Conservation (phyloP, 1,284 basidiomycete genomes). For the Caloboletus inedulis region DNA sequence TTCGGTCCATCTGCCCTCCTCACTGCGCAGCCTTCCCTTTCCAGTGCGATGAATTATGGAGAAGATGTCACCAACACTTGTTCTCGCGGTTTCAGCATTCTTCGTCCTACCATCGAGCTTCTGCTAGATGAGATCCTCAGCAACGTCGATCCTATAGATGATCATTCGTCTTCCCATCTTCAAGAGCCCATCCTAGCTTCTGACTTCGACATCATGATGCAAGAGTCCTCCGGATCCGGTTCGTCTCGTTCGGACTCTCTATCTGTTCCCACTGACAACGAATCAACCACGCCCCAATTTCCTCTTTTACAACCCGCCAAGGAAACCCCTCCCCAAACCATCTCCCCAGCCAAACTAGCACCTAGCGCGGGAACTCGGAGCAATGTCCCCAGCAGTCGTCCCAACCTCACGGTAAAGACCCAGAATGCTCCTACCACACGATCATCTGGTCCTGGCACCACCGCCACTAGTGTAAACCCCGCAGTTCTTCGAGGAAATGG, state of each 20-base stretch:
- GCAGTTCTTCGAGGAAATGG: slow-evolving; percentile 32
- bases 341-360: slow-evolving; percentile 51
- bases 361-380: slow-evolving; percentile 46
- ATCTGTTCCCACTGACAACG: slow-evolving; percentile 4
- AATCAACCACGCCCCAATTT: slow-evolving; percentile 16
- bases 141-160: slow-evolving; percentile 26
- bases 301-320: slow-evolving; percentile 39
- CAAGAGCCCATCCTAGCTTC: slow-evolving; percentile 10
- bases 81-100: slow-evolving; percentile 56
- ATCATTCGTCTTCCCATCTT: slow-evolving; percentile 8
- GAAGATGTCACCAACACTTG: slow-evolving; percentile 55
- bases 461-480: slow-evolving; percentile 50
- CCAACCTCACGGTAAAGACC: slow-evolving; percentile 55
- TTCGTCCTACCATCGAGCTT: slow-evolving; percentile 75
- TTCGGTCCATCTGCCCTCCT: slow-evolving; percentile 77
- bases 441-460: slow-evolving; percentile 59
- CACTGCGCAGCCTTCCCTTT: slow-evolving; percentile 58
- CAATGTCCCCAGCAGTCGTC: slow-evolving; percentile 45
- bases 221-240: slow-evolving; percentile 15
- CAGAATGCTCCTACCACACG: slow-evolving; percentile 41
- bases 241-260: slow-evolving; percentile 7
- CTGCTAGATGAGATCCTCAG: slow-evolving; percentile 70
- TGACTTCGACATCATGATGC: slow-evolving; percentile 31
- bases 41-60: slow-evolving; percentile 69
- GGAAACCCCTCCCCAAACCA: slow-evolving; percentile 44